Percentiles rank a stretch among this genome's conserved stretches.
Conservation (phyloP, 768 basidiomycete genomes). For the Amanita molliuscula region DNA sequence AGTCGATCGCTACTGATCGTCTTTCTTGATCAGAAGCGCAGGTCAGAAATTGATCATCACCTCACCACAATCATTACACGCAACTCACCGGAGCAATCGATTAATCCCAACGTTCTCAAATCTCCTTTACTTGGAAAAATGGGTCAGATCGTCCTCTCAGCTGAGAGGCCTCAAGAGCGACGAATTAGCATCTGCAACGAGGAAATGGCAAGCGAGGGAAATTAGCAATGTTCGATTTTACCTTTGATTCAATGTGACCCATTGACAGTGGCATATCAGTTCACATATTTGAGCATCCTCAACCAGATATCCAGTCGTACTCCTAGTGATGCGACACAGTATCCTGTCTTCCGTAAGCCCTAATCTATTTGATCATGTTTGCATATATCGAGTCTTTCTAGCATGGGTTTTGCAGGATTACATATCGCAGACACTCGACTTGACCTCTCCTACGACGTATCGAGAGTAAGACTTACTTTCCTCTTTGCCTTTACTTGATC, state of each 20-base stretch:
- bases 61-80: slow-evolving; percentile 38
- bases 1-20: slow-evolving; percentile 80
- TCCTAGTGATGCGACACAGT: slow-evolving; percentile 91
- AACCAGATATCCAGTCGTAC: slow-evolving; percentile 92
- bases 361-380: background rate
- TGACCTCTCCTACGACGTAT: slow-evolving; percentile 50
- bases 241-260: background rate
- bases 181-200: slow-evolving; percentile 60
- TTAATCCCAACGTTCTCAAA: slow-evolving; percentile 41
- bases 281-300: slow-evolving; percentile 79
- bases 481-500: background rate
- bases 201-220: slow-evolving; percentile 82
- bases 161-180: slow-evolving; percentile 45
- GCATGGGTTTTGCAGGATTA: slow-evolving; percentile 91
- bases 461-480: slow-evolving; percentile 49
- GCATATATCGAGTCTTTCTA: slow-evolving; percentile 17
- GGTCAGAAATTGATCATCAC: slow-evolving; percentile 48
- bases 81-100: slow-evolving; percentile 25
- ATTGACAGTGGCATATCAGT: slow-evolving; percentile 32
- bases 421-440: slow-evolving; percentile 54
- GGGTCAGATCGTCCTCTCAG: slow-evolving; percentile 37
- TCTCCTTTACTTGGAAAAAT: slow-evolving; percentile 47
- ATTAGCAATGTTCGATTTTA: slow-evolving; percentile 70
- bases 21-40: slow-evolving; percentile 59
- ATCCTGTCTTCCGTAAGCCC: slow-evolving; percentile 77